Evolutionary conservation across 2,329 filamentous ascomycete species (phyloP).

Genomic region (Nemania sp.): DNA sequence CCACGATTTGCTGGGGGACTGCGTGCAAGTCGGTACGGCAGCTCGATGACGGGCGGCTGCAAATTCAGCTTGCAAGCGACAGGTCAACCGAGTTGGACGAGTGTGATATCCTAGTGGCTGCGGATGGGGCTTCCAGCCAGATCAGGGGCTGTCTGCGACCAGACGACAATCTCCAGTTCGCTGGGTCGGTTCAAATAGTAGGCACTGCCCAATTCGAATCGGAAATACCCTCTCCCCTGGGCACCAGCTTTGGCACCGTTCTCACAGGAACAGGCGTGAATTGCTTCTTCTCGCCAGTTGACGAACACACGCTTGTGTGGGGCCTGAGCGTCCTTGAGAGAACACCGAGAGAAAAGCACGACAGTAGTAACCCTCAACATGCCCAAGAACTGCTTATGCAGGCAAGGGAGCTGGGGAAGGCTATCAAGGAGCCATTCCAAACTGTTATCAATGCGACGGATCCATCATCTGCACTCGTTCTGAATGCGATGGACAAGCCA

Average conservation of each 20-base stretch:
- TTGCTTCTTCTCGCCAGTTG: conserved; percentile 51
- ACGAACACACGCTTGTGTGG: conserved; percentile 48
- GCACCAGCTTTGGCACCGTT: conserved; percentile 47
- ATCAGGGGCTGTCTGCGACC: conserved; percentile 45
- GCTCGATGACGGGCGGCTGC: conserved; percentile 23
- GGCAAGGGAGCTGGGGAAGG: conserved; percentile 39
- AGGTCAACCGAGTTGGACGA: conserved; percentile 21
- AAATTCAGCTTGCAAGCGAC: conserved; percentile 32
- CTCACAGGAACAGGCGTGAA: conserved; percentile 44
- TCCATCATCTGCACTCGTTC: conserved; percentile 41
- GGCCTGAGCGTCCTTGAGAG: conserved; percentile 43
- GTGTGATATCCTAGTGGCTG: conserved; percentile 50
- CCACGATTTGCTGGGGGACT: conserved; percentile 16
- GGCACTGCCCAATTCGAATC: conserved; percentile 44
- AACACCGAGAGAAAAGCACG: conserved; percentile 7
- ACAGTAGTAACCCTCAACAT: conserved; percentile 27
- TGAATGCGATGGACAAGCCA: conserved; percentile 49
- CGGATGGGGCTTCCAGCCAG: conserved; percentile 50
- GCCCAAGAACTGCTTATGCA: conserved; percentile 39
- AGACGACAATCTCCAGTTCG: conserved; percentile 44
- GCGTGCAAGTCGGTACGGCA: conserved; percentile 22
- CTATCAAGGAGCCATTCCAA: conserved; percentile 45
- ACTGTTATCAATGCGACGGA: conserved; percentile 47
- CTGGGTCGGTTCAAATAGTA: conserved; percentile 45
- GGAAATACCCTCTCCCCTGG: conserved; percentile 39